Evolutionary conservation across 2,329 filamentous ascomycete genomes (phyloP), one percentile per base, ranked within the genome.

Genomic region (Alternaria angustiovoidea): DNA sequence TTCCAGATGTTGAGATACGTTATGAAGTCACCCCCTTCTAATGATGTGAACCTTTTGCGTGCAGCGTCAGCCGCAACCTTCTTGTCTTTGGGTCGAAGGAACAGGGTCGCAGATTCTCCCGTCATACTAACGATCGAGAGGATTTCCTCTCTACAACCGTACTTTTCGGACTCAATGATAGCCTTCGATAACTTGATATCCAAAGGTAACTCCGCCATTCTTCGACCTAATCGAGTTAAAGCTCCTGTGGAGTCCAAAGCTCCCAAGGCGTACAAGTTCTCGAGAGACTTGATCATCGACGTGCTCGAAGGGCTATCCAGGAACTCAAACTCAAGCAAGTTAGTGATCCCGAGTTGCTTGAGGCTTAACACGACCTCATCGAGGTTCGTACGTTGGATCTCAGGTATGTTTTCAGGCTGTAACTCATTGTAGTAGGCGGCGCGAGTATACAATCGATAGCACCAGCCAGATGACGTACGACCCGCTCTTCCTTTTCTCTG

Each of bases 391-490:
- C 95, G 87, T 75, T 96, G 91, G 42, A 99, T 97, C 76, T 98
- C 95, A 0, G 95, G 95, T 0, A 91, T 94, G 0, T 94, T 96
- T 91, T 78, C 96, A 93, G 61, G 47, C 3, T 96, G 92, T 80
- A 99, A 88, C 75, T 99, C 95, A 77, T 96, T 96, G 83, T 96
- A 92, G 77, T 92, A 97, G 0, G 93, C 92, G 83, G 91, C 96
- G 75, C 94, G 94, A 1, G 94, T 98, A 75, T 97, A 99, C 2
- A 99, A 81, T 0, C 94, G 86, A 81, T 97, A 98, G 75, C 92
- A 96, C 79, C 96, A 97, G 18, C 95, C 95, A 0, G 94, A 92
- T 0, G 91, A 91, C 8, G 96, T 93, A 81, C 95, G 92, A 48
- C 95, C 95, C 0, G 95, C 95, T 79, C 95, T 91, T 62, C 95